Evolutionary conservation across 352 stramenopile genomes (phyloP), one percentile per base, ranked within the genome.

Genomic region (Blastocystis sp.): DNA sequence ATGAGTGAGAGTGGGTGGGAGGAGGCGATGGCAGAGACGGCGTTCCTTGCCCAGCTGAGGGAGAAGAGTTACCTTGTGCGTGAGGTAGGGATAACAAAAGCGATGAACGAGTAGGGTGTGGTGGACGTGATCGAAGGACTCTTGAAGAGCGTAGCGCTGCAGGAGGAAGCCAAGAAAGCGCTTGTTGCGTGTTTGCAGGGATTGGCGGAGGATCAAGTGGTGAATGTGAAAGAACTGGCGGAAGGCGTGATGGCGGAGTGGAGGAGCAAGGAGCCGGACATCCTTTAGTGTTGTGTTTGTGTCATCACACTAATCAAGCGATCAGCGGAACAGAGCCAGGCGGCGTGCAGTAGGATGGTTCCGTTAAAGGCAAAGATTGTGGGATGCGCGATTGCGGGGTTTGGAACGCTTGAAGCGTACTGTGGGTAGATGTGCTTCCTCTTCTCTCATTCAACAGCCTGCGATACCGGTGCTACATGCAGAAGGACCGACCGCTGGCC

Each of bases 401-500:
- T 74, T 52, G 64, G 23, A 2, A 41, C 64, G 21, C 21, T 74
- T 17, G 43, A 74, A n/a, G 64, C 23, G 9, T 52, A 52, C 41
- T 48, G 14, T 14, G 64, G 64, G 64, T 74, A 48, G 11, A 17
- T 74, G 7, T 70, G 34, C 4, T 10, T 69, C 9, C 28, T 43
- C 43, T 14, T 5, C 17, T 70, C 14, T 67, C 56, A 2, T 45
- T 41, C 34, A 9, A 34, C 69, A 84, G 74, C 53, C 48, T 19
- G 11, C 56, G 60, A 2, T 61, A 5, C 21, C 52, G 52, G 2
- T n/a, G 66, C 11, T 84, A 56, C 34, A 70, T 84, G 60, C 34
- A 28, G 21, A 67, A 62, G 60, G 60, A 84, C n/a, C 52, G 74
- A 66, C 74, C 74, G 9, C 38, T 52, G 34, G 74, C 65, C 53